Base-by-base conservation (phyloP, 192 early-diverging fungal species). In the Backusella macrospora region DNA sequence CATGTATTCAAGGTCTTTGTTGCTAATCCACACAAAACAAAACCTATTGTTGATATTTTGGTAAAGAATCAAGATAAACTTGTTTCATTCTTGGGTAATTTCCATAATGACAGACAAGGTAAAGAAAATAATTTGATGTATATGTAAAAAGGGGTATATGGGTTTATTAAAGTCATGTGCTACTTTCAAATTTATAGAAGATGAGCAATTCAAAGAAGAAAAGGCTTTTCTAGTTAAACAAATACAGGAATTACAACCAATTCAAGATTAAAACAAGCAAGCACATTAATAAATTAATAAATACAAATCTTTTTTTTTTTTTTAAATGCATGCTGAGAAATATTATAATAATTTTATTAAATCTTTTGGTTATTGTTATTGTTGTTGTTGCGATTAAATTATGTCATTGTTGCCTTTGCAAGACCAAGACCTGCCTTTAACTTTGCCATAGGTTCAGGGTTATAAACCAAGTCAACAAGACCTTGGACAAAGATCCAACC, bases 1-100 rank as follows among this genome's bases (percentile, higher is more conserved):
- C 98, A 99, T 85, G 96, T 99, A 34, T 99, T 99, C 87, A 99
- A 99, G 89, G 93, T 98, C 48, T 99, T 99, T 87, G 96, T 98
- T 2, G 98, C 98, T 52, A 99, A 98, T 73, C 98, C 98, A 26
- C 94, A 93, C 76, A 99, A 99, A 86, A 92, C 93, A 65, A 94
- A 92, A 72, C 89, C 94, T 38, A 96, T 99, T 52, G 78, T 90
- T 62, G 96, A 96, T 73, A 99, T 99, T 71, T 84, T 99, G 77
- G 77, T 86, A 64, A 96, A 95, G 79, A 99, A 99, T 81, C 91
- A 89, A 78, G 96, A 98, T 38, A 95, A 91, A 77, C 84, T 99
- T 23, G 88, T 98, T 46, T 80, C 86, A 6, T 99, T 95, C 83
- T 80, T 99, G 72, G 86, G 75, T 62, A 92, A 92, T 43, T 99